Conservation (phyloP, 768 basidiomycete species). For the Phlebiopsis gigantea region DNA sequence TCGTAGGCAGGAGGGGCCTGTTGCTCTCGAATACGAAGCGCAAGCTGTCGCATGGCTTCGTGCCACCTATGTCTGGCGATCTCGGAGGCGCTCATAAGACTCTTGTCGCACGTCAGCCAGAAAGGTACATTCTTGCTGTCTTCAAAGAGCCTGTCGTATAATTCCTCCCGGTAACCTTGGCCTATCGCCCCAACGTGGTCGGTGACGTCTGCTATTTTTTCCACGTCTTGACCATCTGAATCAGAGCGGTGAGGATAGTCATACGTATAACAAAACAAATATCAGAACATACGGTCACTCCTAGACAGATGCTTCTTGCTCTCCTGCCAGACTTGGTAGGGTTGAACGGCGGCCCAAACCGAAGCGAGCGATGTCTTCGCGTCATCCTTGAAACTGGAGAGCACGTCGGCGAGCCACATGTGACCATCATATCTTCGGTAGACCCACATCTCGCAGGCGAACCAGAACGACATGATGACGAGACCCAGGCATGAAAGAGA, state of each 20-base stretch:
- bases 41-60: conserved; percentile 1
- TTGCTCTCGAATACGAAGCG: background rate
- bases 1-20: background rate
- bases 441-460: conserved; percentile 58
- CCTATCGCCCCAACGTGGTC: background rate
- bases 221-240: background rate
- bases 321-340: background rate
- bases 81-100: background rate
- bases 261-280: background rate
- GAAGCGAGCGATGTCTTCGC: background rate
- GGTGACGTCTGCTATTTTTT: background rate
- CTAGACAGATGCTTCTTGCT: background rate
- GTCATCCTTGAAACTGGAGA: background rate
- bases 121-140: background rate
- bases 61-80: conserved; percentile 4
- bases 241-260: background rate
- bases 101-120: background rate
- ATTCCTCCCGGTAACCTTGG: background rate
- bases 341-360: background rate
- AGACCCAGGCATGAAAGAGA: conserved; percentile 63
- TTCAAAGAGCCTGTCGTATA: background rate
- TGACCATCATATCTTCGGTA: conserved; percentile 1
- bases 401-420: background rate
- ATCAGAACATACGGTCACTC: background rate
- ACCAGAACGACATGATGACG: conserved; percentile 60